Base-by-base conservation (phyloP, 805 yeast species). In the Myxozyma neotropica region DNA sequence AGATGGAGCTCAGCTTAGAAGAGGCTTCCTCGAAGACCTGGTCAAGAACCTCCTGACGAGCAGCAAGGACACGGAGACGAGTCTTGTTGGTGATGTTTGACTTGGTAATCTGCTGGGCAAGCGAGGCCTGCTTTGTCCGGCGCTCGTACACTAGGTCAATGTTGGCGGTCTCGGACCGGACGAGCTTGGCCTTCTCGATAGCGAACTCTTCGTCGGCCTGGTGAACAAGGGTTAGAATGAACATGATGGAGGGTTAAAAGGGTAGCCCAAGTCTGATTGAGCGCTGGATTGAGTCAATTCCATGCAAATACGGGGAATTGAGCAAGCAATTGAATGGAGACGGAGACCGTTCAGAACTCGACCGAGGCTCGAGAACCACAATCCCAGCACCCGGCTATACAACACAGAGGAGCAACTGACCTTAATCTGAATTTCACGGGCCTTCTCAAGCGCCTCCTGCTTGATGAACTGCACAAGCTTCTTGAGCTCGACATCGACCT, bases 371-470 rank as follows among this genome's bases (percentile, higher is more conserved):
- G 27, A 13, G 47, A 17, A 17, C 44, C 19, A 6, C 19, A 5
- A 27, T 36, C 53, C 19, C 35, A 5, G 15, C 35, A 7, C 5
- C 36, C 31, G 36, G 12, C 45, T 24, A 21, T 15, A 7, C 21
- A 26, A 4, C 15, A 3, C 5, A 38, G 13, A 27, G 12, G 4
- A 47, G n/a, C 6, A 8, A 66, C 75, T 19, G 55, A 75, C 78
- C 80, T 94, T 95, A 71, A 94, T 81, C 74, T 82, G 86, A 72
- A 94, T 91, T 77, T 94, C 99, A 75, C 89, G 89, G 68, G 98
- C 97, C 79, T 94, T 94, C 76, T 94, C 99, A 71, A 92, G 96
- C 40, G 99, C 99, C 79, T 94, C 99, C 83, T 93, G 94, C 78
- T 88, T 89, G 83, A 94, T 94, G 85, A 94, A 94, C 73, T 95